Base-by-base conservation (phyloP, 108 stramenopile species). In the Poteriospumella lacustris region DNA sequence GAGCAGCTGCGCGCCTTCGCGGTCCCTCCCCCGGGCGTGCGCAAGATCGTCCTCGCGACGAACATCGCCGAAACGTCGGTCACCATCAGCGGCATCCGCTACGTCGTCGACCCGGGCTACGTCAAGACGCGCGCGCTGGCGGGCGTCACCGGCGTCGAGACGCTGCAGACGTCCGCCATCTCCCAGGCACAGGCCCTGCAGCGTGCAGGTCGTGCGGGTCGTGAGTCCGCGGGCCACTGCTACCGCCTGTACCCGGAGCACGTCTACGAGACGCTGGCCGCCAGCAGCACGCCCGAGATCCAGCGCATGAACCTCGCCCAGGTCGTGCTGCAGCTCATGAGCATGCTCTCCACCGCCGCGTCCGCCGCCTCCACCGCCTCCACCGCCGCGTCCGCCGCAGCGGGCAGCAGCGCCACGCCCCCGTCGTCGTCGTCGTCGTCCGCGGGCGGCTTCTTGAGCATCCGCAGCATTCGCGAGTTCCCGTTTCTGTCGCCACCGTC, bases 11-110 rank as follows among this genome's bases (percentile, higher is more conserved):
- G 89, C 76, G 90, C 93, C 38, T 85, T 85, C 60, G 28, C 42
- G 39, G 73, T 69, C 0, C 52, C 67, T 1, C 78, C 81, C 56
- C 24, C 56, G 44, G 76, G 79, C 29, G 68, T 79, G 24, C 73
- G 84, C 31, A 82, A 80, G 58, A 69, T 84, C 26, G 31, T 76
- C 36, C 79, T 94, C 28, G 86, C 92, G 2, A 95, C 93, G 9
- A 95, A 93, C 83, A 94, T 96, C 41, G 92, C 92, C 0, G 95
- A 95, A 85, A 95, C 94, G 1, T 91, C 90, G 58, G 90, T 98
- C 58, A 99, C 98, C 28, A 95, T 99, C 80, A 90, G 91, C 39
- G 85, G 85, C 39, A 81, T 85, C 29, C 68, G 78, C 2, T 79
- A 78, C 42, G 85, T 85, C 19, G 83, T 85, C 33, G 96, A 96